Conservation (phyloP, 352 stramenopile genomes). For the Elongisporangium prolatum region DNA sequence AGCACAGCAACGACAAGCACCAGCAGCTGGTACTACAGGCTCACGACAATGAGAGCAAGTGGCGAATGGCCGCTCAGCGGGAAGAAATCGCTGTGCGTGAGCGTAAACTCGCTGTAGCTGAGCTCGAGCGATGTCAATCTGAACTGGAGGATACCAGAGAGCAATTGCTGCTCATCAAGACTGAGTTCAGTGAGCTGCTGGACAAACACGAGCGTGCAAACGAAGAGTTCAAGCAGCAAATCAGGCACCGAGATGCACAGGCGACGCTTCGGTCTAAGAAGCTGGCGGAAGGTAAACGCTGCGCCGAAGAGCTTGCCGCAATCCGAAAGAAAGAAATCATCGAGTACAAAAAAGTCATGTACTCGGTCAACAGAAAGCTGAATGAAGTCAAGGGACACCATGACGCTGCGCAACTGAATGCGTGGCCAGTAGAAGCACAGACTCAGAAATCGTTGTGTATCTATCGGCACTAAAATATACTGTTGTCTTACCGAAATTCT, state of each 20-base stretch:
- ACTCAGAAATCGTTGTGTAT: not conserved
- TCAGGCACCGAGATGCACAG: conserved; percentile 32
- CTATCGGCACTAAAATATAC: not conserved
- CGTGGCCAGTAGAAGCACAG: conserved; percentile 11
- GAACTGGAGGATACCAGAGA: conserved; percentile 36
- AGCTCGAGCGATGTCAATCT: conserved; percentile 24
- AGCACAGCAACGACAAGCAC: conserved; percentile 23
- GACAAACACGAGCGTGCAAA: conserved; percentile 39
- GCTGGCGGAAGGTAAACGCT: conserved; percentile 35
- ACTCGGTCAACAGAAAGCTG: conserved; percentile 53
- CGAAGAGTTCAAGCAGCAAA: conserved; percentile 35
- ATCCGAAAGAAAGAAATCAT: conserved; percentile 46
- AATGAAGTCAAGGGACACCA: conserved; percentile 39
- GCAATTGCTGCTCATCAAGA: conserved; percentile 51
- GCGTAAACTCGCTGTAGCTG: conserved; percentile 29
- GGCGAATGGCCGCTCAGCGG: conserved; percentile 34
- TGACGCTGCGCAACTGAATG: conserved; percentile 19
- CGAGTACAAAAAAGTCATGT: conserved; percentile 65
- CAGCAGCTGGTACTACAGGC: conserved; percentile 30
- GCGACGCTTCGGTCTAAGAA: conserved; percentile 26
- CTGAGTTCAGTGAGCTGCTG: conserved; percentile 57
- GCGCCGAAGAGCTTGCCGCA: conserved; percentile 41
- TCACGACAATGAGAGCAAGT: conserved; percentile 36
- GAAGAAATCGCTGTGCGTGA: conserved; percentile 41
- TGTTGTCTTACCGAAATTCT: too few species aligned